Conservation (phyloP, 139 green algal genomes). For the Yamagishiella unicocca region DNA sequence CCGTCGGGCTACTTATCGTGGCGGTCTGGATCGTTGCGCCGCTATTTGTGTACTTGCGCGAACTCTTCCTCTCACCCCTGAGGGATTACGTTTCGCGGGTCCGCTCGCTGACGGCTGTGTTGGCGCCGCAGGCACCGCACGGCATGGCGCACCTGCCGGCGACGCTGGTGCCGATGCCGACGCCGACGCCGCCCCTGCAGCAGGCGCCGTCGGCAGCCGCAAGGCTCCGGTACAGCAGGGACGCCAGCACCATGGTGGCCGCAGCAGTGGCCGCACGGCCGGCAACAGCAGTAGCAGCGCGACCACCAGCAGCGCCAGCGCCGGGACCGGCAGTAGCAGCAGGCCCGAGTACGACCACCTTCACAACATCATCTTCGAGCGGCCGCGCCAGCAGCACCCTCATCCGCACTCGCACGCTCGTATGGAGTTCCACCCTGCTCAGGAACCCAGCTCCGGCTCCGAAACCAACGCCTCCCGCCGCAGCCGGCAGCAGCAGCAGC, state of each 20-base stretch:
- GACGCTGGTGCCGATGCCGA: no score
- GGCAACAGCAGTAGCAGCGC: not conserved
- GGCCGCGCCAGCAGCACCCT: not conserved
- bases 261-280: not conserved
- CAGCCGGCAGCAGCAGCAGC: no score
- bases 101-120: not conserved
- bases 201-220: not conserved
- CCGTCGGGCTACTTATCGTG: not conserved
- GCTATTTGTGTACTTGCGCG: not conserved
- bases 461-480: no score
- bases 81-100: not conserved
- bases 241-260: not conserved
- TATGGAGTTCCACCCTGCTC: no score
- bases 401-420: not conserved
- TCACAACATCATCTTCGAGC: not conserved
- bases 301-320: not conserved
- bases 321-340: not conserved
- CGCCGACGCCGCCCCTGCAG: no score
- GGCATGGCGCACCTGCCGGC: no score
- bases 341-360: not conserved
- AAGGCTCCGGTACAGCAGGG: not conserved
- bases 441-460: no score
- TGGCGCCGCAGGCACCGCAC: not conserved
- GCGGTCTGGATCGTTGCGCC: not conserved
- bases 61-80: not conserved